A percentile compares a stretch with the other conserved stretches of the same genome.
These are phyloP conservation scores for Halophytophthora batemanensis DNA, from an alignment of 352 stramenopile species.

Conservation along the genomic window DNA sequence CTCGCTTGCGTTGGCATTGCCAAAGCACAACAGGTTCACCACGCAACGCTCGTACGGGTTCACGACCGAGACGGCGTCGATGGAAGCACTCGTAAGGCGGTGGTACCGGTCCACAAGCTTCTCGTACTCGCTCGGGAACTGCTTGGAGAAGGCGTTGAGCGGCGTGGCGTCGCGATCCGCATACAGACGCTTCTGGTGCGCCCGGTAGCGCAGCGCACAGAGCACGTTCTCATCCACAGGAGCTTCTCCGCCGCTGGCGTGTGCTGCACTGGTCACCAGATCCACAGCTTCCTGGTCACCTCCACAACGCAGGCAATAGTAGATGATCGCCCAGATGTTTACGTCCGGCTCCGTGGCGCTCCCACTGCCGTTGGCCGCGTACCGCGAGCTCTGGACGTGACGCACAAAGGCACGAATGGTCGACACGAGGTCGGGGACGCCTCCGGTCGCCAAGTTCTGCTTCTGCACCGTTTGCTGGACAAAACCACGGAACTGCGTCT, in stretches of 20 bases:
- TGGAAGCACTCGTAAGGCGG: conserved; percentile 62
- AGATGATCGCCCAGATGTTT: conserved; percentile 74
- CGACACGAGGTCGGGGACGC: conserved; percentile 65
- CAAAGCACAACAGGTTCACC: conserved; percentile 77
- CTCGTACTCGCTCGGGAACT: conserved; percentile 62
- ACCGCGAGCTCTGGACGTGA: conserved; percentile 70
- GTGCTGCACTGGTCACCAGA: conserved; percentile 40
- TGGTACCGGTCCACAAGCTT: conserved; percentile 67
- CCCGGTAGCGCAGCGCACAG: conserved; percentile 56
- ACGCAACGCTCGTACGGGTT: conserved; percentile 79
- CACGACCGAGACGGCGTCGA: conserved; percentile 66
- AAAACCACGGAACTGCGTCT: conserved; percentile 73
- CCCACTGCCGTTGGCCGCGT: conserved; percentile 35
- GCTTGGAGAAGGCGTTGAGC: conserved; percentile 58
- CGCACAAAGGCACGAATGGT: conserved; percentile 76
- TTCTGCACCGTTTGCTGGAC: conserved; percentile 82
- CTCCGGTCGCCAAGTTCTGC: conserved; percentile 65
- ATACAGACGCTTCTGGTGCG: conserved; percentile 53
- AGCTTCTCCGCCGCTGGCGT: conserved; percentile 29
- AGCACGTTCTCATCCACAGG: conserved; percentile 59
- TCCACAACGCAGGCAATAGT: conserved; percentile 78
- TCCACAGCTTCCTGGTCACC: conserved; percentile 68
- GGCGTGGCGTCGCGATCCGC: conserved; percentile 30
- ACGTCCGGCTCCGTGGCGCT: conserved; percentile 34
- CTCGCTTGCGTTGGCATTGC: conserved; percentile 77